phyloP scores from a whole-genome alignment of 1,139 yeast genomes.

The Taphrina confusa region DNA sequence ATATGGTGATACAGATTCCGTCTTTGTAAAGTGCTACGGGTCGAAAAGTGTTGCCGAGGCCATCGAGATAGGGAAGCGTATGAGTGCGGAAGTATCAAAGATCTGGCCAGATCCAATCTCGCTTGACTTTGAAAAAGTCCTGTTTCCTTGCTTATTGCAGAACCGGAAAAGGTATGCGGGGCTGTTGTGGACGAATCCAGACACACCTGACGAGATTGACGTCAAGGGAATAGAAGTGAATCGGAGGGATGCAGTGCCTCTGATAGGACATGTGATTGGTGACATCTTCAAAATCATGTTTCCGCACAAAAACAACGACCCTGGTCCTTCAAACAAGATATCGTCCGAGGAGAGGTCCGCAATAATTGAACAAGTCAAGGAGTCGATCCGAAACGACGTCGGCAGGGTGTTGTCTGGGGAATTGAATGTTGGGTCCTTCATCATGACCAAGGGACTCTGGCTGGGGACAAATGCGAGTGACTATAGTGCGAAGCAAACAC shows the following conservation, averaged over 20 bases:
- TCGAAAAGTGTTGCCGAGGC: slow-evolving; percentile 25
- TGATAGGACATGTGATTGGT: slow-evolving; percentile 26
- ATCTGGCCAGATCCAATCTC: slow-evolving; percentile 30
- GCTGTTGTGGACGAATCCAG: slow-evolving; percentile 24
- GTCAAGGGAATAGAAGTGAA: slow-evolving; percentile 33
- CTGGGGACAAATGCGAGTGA: slow-evolving; percentile 31
- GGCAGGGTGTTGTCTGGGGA: slow-evolving; percentile 11
- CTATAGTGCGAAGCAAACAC: slow-evolving; percentile 26
- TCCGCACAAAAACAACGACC: slow-evolving; percentile 19
- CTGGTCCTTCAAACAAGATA: neutral
- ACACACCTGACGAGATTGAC: slow-evolving; percentile 22
- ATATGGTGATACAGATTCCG: slow-evolving; percentile 32
- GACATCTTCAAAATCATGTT: slow-evolving; percentile 26
- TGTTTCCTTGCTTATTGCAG: slow-evolving; percentile 27
- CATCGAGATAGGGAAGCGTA: slow-evolving; percentile 25
- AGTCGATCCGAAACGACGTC: slow-evolving; percentile 14
- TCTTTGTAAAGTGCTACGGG: slow-evolving; percentile 15
- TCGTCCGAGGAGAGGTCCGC: slow-evolving; percentile 2
- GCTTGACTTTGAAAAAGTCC: slow-evolving; percentile 32
- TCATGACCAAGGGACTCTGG: slow-evolving; percentile 36
- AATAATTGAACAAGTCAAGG: slow-evolving; percentile 22
- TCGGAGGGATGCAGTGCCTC: slow-evolving; percentile 33
- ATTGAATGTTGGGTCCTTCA: slow-evolving; percentile 18
- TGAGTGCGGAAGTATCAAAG: slow-evolving; percentile 19
- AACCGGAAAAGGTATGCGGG: slow-evolving; percentile 34